These are phyloP conservation scores for Gossypium raimondii DNA, from an alignment of 345 rosid species.

Conservation along the genomic window DNA sequence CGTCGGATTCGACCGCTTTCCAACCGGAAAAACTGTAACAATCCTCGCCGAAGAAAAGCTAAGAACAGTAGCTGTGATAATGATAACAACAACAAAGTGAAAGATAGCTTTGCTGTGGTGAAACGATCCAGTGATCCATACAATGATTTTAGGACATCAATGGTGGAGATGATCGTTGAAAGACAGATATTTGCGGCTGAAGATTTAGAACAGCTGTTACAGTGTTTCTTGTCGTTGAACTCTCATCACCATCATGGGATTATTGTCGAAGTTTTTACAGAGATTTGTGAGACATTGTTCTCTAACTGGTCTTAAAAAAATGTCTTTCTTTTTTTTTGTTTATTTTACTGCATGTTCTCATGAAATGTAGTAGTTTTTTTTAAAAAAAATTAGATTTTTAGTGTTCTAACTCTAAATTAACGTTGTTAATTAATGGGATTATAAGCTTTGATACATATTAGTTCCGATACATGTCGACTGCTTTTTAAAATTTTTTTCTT, in stretches of 20 bases:
- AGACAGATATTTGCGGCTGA: slow-evolving; percentile 54
- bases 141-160: slow-evolving; percentile 64
- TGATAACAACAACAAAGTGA: slow-evolving; percentile 35
- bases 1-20: neutral
- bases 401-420: slow-evolving; percentile 7
- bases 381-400: neutral
- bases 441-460: neutral
- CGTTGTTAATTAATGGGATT: slow-evolving; percentile 5
- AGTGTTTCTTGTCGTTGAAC: slow-evolving; percentile 68
- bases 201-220: slow-evolving; percentile 63
- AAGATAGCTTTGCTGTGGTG: slow-evolving; percentile 82
- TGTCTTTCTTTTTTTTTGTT: neutral
- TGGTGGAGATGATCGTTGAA: slow-evolving; percentile 87
- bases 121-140: slow-evolving; percentile 68
- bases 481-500: neutral
- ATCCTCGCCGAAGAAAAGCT: slow-evolving; percentile 19
- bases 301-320: slow-evolving; percentile 27
- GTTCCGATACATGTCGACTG: neutral
- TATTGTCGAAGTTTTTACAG: slow-evolving; percentile 60
- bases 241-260: slow-evolving; percentile 58
- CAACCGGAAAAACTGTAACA: neutral
- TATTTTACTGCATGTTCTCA: neutral
- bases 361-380: neutral
- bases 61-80: slow-evolving; percentile 8
- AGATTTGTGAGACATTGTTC: slow-evolving; percentile 62